Percentiles rank a stretch among this genome's conserved stretches.
phyloP scores from a whole-genome alignment of 2,329 filamentous ascomycete genomes.

The Penicillium sp. region DNA sequence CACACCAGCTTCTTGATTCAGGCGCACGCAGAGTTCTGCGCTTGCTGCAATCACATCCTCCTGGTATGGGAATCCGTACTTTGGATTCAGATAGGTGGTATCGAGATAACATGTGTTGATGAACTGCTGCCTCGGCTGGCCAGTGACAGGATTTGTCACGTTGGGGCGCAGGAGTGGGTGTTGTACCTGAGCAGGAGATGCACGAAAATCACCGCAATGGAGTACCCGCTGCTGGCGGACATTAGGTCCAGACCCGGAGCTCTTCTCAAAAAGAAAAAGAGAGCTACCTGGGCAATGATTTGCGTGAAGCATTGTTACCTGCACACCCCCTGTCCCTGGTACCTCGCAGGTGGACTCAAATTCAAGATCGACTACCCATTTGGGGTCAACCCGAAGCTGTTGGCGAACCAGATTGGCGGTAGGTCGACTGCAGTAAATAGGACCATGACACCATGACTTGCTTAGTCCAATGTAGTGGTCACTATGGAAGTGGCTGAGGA shows the following conservation, averaged over 20 bases:
- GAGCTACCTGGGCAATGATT: slow-evolving; percentile 97
- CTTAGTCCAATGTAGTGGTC: slow-evolving; percentile 95
- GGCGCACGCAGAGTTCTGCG: slow-evolving; percentile 79
- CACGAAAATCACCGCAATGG: slow-evolving; percentile 94
- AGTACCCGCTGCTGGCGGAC: slow-evolving; percentile 74
- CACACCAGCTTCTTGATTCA: slow-evolving; percentile 67
- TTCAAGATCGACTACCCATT: slow-evolving; percentile 81
- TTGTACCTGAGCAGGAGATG: slow-evolving; percentile 78
- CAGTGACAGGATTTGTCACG: slow-evolving; percentile 67
- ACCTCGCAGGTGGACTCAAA: slow-evolving; percentile 81
- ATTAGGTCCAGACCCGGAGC: slow-evolving; percentile 60
- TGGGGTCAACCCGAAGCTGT: slow-evolving; percentile 80
- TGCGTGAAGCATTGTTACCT: slow-evolving; percentile 91
- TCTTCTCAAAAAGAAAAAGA: slow-evolving; percentile 88
- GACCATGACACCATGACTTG: slow-evolving; percentile 85
- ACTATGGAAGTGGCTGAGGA: slow-evolving; percentile 96
- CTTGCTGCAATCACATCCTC: slow-evolving; percentile 84
- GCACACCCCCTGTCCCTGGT: slow-evolving; percentile 77
- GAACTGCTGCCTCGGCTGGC: slow-evolving; percentile 75
- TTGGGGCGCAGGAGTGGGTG: slow-evolving; percentile 83
- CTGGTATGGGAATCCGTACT: slow-evolving; percentile 91
- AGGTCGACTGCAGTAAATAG: slow-evolving; percentile 93
- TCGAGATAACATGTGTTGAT: slow-evolving; percentile 97
- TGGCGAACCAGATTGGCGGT: slow-evolving; percentile 87
- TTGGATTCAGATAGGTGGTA: slow-evolving; percentile 93